Evolutionary conservation across 2,329 filamentous ascomycete genomes (phyloP).

Genomic region (Microcera coccophila): DNA sequence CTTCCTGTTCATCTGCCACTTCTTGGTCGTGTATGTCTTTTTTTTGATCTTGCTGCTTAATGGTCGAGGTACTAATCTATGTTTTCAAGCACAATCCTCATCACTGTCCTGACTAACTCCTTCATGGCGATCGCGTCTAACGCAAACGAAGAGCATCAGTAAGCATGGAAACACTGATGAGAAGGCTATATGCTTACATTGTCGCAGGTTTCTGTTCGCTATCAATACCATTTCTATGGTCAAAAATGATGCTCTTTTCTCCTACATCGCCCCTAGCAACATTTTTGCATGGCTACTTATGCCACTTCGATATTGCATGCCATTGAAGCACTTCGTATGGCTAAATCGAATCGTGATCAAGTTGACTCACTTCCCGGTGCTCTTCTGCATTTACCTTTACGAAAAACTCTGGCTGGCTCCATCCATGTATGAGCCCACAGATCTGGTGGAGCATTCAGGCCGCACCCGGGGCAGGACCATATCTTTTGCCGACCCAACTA

Average conservation of each 20-base stretch:
- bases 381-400: constrained; percentile 84
- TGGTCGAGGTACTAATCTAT: neutral
- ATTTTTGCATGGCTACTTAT: constrained; percentile 87
- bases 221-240: constrained; percentile 98
- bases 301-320: constrained; percentile 74
- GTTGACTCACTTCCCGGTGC: constrained; percentile 78
- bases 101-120: constrained; percentile 93
- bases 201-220: constrained; percentile 72
- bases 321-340: constrained; percentile 75
- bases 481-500: constrained; percentile 55
- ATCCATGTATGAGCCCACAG: constrained; percentile 75
- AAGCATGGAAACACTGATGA: constrained; percentile 22
- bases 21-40: constrained; percentile 76
- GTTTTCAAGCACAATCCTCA: constrained; percentile 72
- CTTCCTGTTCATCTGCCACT: constrained; percentile 93
- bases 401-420: constrained; percentile 75
- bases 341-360: constrained; percentile 92
- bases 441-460: constrained; percentile 71
- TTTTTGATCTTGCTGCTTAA: neutral
- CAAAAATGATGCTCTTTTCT: constrained; percentile 95
- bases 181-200: constrained; percentile 6
- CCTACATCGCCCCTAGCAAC: constrained; percentile 87
- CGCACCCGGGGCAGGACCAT: constrained; percentile 48
- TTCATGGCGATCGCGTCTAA: constrained; percentile 95
- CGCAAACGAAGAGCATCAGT: constrained; percentile 83